Conservation (phyloP, 495 filamentous ascomycete genomes). For the Podospora sp. region DNA sequence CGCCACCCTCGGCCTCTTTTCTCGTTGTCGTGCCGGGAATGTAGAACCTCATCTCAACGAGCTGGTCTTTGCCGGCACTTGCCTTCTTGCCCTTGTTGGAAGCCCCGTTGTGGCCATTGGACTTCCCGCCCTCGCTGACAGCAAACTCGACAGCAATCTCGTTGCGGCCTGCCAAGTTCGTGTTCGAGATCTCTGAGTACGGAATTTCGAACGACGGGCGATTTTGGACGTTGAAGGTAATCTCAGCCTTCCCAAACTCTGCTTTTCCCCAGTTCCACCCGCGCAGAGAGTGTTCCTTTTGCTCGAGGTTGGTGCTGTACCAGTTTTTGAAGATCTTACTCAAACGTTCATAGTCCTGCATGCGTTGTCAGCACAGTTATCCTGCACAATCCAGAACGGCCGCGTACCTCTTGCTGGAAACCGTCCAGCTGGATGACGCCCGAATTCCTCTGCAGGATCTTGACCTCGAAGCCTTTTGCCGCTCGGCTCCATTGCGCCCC, state of each 20-base stretch:
- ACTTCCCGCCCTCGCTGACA: slow-evolving; percentile 64
- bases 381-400: background rate
- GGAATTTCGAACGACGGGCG: slow-evolving; percentile 97
- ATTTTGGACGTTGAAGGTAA: slow-evolving; percentile 95
- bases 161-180: slow-evolving; percentile 95
- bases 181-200: slow-evolving; percentile 96
- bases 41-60: slow-evolving; percentile 99
- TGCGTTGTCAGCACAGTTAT: background rate
- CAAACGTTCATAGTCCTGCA: slow-evolving; percentile 84
- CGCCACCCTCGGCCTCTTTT: slow-evolving; percentile 79
- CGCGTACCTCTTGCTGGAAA: slow-evolving; percentile 80
- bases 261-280: slow-evolving; percentile 99
- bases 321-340: slow-evolving; percentile 91
- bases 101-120: slow-evolving; percentile 75
- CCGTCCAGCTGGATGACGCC: slow-evolving; percentile 94
- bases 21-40: slow-evolving; percentile 89
- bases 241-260: slow-evolving; percentile 93
- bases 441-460: slow-evolving; percentile 78
- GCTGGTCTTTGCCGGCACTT: slow-evolving; percentile 82
- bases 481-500: slow-evolving; percentile 95
- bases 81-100: slow-evolving; percentile 82
- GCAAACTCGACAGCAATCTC: slow-evolving; percentile 96
- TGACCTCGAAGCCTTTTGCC: slow-evolving; percentile 88
- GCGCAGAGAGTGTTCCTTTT: slow-evolving; percentile 88
- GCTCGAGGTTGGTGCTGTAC: slow-evolving; percentile 91